Conservation (phyloP, 495 filamentous ascomycete genomes). For the Endocarpon pusillum region DNA sequence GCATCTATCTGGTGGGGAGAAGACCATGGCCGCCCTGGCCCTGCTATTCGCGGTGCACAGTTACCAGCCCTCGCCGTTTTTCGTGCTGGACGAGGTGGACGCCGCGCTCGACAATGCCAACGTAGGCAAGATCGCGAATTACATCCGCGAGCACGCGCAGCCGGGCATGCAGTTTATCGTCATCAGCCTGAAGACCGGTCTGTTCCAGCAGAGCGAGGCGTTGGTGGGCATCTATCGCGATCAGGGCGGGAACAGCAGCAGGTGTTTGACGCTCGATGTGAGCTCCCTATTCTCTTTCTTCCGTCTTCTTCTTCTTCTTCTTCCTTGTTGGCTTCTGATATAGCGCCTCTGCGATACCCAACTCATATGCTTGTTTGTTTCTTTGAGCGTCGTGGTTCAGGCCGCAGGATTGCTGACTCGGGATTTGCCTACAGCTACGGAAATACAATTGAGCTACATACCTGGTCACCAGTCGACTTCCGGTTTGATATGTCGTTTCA, state of each 20-base stretch:
- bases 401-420: constrained; percentile 6
- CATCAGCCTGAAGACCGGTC: constrained; percentile 79
- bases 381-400: constrained; percentile 1
- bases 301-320: not conserved
- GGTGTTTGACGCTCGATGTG: constrained; percentile 84
- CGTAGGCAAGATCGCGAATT: constrained; percentile 84
- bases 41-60: constrained; percentile 91
- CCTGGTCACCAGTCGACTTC: no score
- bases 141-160: constrained; percentile 82
- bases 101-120: constrained; percentile 95
- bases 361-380: no score
- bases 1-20: constrained; percentile 90
- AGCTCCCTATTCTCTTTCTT: constrained; percentile 26
- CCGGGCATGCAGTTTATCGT: constrained; percentile 99
- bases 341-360: no score
- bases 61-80: constrained; percentile 89
- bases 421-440: constrained; percentile 18
- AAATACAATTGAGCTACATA: constrained; percentile 26
- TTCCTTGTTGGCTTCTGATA: not conserved
- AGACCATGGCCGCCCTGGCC: constrained; percentile 95
- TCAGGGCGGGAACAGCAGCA: constrained; percentile 76
- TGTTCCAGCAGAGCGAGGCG: constrained; percentile 89
- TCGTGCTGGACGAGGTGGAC: constrained; percentile 96
- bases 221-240: constrained; percentile 91
- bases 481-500: no score